Conservation (phyloP, 2,329 filamentous ascomycete species). For the Coniella lustricola region DNA sequence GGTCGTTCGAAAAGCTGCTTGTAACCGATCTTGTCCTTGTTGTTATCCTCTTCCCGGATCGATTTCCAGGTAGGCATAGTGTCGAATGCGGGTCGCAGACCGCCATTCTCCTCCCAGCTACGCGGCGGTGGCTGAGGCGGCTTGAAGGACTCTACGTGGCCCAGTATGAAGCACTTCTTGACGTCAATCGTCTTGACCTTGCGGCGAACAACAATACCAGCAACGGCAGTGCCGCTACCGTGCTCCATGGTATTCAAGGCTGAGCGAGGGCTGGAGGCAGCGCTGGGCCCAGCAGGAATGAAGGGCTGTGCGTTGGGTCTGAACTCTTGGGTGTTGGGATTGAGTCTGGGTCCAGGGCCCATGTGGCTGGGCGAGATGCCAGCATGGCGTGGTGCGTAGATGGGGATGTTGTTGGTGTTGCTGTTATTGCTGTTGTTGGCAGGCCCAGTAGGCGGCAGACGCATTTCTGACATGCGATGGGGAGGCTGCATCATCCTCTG, state of each 20-base stretch:
- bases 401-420: constrained; percentile 34
- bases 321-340: constrained; percentile 69
- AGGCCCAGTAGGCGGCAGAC: constrained; percentile 68
- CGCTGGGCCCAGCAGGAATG: constrained; percentile 63
- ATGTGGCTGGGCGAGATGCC: constrained; percentile 42
- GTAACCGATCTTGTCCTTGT: constrained; percentile 61
- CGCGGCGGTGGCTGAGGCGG: constrained; percentile 38
- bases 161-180: constrained; percentile 56
- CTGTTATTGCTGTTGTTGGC: too few species aligned
- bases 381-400: constrained; percentile 48
- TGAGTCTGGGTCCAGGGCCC: constrained; percentile 44
- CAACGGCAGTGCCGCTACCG: constrained; percentile 26
- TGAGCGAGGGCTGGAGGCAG: constrained; percentile 65
- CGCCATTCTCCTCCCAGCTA: constrained; percentile 69
- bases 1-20: constrained; percentile 71
- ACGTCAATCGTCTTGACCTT: constrained; percentile 67
- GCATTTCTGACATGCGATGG: constrained; percentile 54
- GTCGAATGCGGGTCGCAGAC: constrained; percentile 77
- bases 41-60: constrained; percentile 65
- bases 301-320: constrained; percentile 74
- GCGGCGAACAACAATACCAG: constrained; percentile 54
- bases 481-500: constrained; percentile 38
- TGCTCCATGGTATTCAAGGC: constrained; percentile 44
- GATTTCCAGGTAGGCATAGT: constrained; percentile 81
- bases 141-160: constrained; percentile 46